A percentile compares a stretch with the other conserved stretches of the same genome.
Evolutionary conservation across 1,284 basidiomycete species (phyloP).

Genomic region (Sanghuangporus weigelae): DNA sequence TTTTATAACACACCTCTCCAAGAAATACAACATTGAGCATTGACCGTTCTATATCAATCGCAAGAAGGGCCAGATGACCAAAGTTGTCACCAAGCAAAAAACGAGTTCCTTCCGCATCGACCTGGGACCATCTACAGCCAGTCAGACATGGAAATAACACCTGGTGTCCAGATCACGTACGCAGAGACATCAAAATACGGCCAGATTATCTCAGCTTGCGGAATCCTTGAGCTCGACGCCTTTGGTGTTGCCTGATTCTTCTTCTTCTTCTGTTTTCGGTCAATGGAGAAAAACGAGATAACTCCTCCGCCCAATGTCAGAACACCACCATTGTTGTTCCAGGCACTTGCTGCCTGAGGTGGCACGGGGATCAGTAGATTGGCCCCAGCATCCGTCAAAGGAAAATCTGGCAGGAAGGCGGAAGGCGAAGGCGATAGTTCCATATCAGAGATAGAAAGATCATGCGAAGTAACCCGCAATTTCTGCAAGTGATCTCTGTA

Average conservation of each 20-base stretch:
- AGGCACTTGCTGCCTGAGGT: constrained; percentile 27
- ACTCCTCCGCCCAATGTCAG: constrained; percentile 61
- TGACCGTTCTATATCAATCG: constrained; percentile 42
- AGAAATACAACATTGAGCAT: constrained; percentile 61
- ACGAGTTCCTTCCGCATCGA: constrained; percentile 40
- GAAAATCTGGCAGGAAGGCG: constrained; percentile 29
- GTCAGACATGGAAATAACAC: constrained; percentile 6
- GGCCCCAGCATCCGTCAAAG: constrained; percentile 34
- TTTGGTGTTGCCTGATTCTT: constrained; percentile 46
- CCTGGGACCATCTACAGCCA: constrained; percentile 41
- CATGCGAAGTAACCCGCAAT: constrained; percentile 13
- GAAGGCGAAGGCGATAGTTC: constrained; percentile 29
- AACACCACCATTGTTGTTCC: constrained; percentile 53
- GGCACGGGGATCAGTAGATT: constrained; percentile 43
- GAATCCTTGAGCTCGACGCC: neutral
- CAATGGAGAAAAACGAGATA: constrained; percentile 50
- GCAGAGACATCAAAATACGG: constrained; percentile 64
- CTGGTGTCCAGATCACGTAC: constrained; percentile 34
- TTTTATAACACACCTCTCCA: constrained; percentile 57
- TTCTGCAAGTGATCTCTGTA: constrained; percentile 14
- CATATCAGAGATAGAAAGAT: constrained; percentile 10
- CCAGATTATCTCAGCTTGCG: constrained; percentile 46
- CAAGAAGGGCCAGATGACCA: constrained; percentile 67
- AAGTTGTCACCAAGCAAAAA: constrained; percentile 76
- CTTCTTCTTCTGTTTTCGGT: constrained; percentile 43